Evolutionary conservation across 306 rosid genomes (phyloP).

Genomic region (Quercus gilva): DNA sequence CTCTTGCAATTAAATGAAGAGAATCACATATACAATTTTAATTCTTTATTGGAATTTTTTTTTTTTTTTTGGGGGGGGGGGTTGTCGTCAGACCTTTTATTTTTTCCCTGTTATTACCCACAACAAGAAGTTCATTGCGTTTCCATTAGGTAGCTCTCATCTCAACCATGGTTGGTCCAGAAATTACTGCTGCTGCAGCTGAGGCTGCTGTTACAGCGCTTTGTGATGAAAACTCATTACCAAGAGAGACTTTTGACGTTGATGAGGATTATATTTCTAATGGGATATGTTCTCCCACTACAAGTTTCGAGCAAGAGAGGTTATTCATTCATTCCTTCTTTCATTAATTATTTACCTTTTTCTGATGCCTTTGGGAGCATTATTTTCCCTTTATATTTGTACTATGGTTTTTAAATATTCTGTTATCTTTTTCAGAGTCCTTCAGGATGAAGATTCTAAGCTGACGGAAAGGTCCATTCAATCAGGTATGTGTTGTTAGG

Average conservation of each 20-base stretch:
- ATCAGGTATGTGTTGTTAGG: conserved; percentile 51
- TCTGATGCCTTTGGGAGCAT: conserved; percentile 7
- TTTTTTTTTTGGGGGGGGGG: background rate
- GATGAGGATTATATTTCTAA: conserved; percentile 42
- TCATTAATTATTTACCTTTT: background rate
- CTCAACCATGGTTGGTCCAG: conserved; percentile 75
- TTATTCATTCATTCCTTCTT: conserved; percentile 22
- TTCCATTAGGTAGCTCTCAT: conserved; percentile 72
- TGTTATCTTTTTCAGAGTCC: conserved; percentile 42
- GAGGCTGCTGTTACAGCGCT: conserved; percentile 73
- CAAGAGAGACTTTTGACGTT: conserved; percentile 70
- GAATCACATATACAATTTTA: background rate
- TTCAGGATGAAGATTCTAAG: conserved; percentile 47
- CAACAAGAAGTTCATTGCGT: conserved; percentile 17
- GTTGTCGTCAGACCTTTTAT: background rate
- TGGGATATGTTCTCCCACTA: conserved; percentile 26
- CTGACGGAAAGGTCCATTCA: conserved; percentile 35
- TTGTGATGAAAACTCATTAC: conserved; percentile 65
- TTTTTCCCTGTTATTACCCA: background rate
- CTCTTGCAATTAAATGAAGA: background rate
- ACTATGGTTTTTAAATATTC: conserved; percentile 8
- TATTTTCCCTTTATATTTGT: conserved; percentile 15
- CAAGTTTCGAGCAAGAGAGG: conserved; percentile 53
- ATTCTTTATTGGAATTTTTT: background rate
- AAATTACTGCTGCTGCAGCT: conserved; percentile 80